Evolutionary conservation across 148 eudicot species (phyloP), one percentile per base, ranked within the genome.

Genomic region (Diospyros lotus): DNA sequence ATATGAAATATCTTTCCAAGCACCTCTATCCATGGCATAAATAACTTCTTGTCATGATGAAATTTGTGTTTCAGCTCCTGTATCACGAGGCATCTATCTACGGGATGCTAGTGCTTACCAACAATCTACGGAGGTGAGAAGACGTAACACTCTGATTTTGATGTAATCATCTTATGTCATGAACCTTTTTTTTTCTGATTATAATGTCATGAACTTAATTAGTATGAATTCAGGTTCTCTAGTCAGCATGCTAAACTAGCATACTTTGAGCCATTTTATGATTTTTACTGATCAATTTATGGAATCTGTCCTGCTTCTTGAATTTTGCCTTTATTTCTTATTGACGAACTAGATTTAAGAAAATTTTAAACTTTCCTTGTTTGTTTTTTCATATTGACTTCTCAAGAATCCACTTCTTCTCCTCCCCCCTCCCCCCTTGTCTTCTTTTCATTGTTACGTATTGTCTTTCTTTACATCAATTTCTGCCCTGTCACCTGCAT

Each of bases 1-100:
- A 28, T 28, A 28, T 28, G 28, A 28, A 28, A 28, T 28, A 28
- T 28, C 28, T 28, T 28, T 28, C 28, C 28, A 28, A 28, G 28
- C 28, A 28, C 28, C 28, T 28, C 28, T 28, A 28, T 28, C 28
- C 28, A 9, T 9, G 45, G 39, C 12, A 69, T 55, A 54, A 12
- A 58, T 17, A 28, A 28, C 10, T 66, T 75, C 13, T 56, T 48
- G 63, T 42, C 64, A 69, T 76, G 46, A 61, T 71, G 17, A n/a
- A 50, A 58, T 9, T 75, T 62, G 83, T 75, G 67, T 71, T 28
- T 85, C 92, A 94, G 97, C 83, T 61, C 95, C 98, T 71, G 85
- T 90, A 28, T 87, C 76, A 72, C 96, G 98, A 77, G 98, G 98
- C 75, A 87, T 94, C 79, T 94, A 94, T 87, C 90, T 94, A 42